Percentiles rank a stretch among this genome's conserved stretches.
Evolutionary conservation across 2,329 filamentous ascomycete genomes (phyloP).

Genomic region (Microsporum ferrugineum): DNA sequence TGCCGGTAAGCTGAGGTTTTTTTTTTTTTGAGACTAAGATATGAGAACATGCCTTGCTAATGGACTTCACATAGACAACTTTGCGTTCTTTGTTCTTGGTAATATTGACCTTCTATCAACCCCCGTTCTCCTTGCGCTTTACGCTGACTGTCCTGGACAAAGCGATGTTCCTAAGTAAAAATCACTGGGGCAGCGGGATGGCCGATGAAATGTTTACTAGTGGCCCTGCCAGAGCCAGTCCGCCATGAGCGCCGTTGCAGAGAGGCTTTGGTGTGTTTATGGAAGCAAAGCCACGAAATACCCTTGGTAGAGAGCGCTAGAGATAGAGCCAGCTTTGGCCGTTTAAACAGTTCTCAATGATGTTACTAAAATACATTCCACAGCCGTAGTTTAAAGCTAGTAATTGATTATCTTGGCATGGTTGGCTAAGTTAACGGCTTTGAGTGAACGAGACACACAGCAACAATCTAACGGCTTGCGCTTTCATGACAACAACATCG

Average conservation of each 20-base stretch:
- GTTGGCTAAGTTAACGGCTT: no score
- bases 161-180: background rate
- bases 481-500: background rate
- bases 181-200: background rate
- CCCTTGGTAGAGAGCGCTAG: no score
- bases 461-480: background rate
- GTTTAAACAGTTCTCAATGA: no score
- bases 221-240: background rate
- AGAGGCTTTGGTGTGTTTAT: background rate
- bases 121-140: background rate
- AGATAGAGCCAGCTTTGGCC: no score
- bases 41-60: background rate
- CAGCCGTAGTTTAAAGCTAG: no score
- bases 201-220: background rate
- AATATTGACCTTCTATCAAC: background rate
- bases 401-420: no score
- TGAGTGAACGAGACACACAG: background rate
- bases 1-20: background rate
- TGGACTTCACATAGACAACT: background rate
- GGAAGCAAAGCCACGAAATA: no score
- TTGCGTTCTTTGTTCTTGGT: background rate
- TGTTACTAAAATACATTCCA: no score
- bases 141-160: background rate
- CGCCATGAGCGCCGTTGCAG: background rate
- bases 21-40: no score